Evolutionary conservation across 164 flowering plant species (phyloP), one percentile per base, ranked within the genome.

Genomic region (Chloranthus sessilifolius): DNA sequence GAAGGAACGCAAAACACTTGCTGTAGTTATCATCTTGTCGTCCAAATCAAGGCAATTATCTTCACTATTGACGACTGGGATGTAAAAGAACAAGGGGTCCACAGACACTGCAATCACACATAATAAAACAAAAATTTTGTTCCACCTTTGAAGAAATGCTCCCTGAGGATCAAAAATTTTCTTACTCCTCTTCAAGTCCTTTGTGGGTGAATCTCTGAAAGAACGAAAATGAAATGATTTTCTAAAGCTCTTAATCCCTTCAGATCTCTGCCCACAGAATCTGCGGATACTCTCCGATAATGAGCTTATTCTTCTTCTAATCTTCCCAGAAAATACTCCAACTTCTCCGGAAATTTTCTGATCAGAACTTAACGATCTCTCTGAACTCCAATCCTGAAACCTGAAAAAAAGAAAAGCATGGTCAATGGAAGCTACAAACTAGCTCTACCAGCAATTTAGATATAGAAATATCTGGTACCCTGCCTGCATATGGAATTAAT

Each of bases 1-100:
- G 61, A 80, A 74, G 16, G 76, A 78, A 27, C 98, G 87, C 53
- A 91, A 50, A 30, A 82, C 79, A 62, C 74, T 65, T 7, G 90
- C 90, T 11, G 78, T 69, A 20, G 58, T 64, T 73, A 74, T 81
- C 77, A 91, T 70, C 55, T 57, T 77, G 15, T 42, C 41, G 59
- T 85, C 96, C 72, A 77, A 51, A 17, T 14, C 63, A 34, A 91
- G 81, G 62, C 98, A 91, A 25, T 72, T 77, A 28, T 53, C 58
- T 0, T 60, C 28, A 28, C 60, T 51, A 52, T 79, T 43, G 39
- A 91, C 62, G 46, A 83, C 70, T 22, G 96, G 95, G 51, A 83
- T 67, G 63, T 85, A 88, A 44, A 85, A 82, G 73, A 91, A 90
- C 64, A 91, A 68, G 35, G 98, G 96, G 61, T 91, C 98, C 62